Evolutionary conservation across 257 asterid species (phyloP), one percentile per base, ranked within the genome.

Genomic region (Capsicum pubescens): DNA sequence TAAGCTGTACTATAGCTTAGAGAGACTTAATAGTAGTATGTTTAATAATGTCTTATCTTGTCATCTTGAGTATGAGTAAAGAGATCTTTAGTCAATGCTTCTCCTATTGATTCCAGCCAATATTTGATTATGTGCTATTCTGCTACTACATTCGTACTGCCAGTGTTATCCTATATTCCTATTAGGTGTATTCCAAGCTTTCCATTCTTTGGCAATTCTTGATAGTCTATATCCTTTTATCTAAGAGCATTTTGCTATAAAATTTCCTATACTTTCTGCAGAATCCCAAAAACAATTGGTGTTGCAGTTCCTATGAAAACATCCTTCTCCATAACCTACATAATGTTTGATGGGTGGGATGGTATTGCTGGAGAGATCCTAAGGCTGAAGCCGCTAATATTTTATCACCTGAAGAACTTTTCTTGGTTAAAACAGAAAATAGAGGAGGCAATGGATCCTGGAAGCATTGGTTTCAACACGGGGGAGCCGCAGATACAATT

Each of bases 341-440:
- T 93, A 76, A 94, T 96, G 99, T 93, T 94, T 58, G 99, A 96
- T 71, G 99, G 99, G 76, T 96, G 99, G 99, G 97, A 98, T 77
- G 97, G 98, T 63, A 86, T 93, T 52, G 99, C 99, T 0, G 98
- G 95, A 67, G 99, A 96, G 89, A 92, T 94, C 84, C 88, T 96
- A 79, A 90, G 98, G 91, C 85, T 94, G 82, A 90, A 89, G 80
- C 98, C 99, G 6, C 66, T 93, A 87, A 91, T 96, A 78, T 67
- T 96, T 86, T 96, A 81, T 86, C 98, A 94, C 84, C 80, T 96
- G 59, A 96, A 96, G 83, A 96, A 96, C 83, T 94, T 90, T 93
- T 96, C 89, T 85, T 96, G 84, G 99, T 96, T 82, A 96, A 96
- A 89, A 96, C 99, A 2, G 98, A 96, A 83, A 90, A 96, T 88